A percentile compares a stretch with the other conserved stretches of the same genome.
Conservation (phyloP, 2,329 filamentous ascomycete species). For the Curvularia sp. region DNA sequence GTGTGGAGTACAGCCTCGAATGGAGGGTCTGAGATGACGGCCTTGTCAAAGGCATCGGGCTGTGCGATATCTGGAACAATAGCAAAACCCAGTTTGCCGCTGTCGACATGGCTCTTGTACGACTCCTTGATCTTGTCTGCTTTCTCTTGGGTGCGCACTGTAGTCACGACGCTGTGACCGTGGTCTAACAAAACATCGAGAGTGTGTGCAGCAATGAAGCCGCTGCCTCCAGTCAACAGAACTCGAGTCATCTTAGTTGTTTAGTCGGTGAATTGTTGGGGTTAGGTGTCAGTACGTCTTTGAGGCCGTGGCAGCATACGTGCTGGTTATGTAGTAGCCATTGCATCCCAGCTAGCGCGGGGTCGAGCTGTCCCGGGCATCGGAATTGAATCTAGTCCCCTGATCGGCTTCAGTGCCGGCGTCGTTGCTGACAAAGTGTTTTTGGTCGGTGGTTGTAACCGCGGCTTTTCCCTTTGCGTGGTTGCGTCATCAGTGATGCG, state of each 20-base stretch:
- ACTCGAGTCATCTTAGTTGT: slow-evolving; percentile 48
- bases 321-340: slow-evolving; percentile 18
- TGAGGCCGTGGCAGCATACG: slow-evolving; percentile 18
- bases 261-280: neutral
- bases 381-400: slow-evolving; percentile 14
- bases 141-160: slow-evolving; percentile 68
- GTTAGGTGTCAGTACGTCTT: neutral
- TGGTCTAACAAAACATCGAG: slow-evolving; percentile 65
- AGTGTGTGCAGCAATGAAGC: slow-evolving; percentile 72
- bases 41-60: slow-evolving; percentile 70
- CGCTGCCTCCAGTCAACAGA: slow-evolving; percentile 61
- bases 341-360: slow-evolving; percentile 23
- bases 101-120: slow-evolving; percentile 58
- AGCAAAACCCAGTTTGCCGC: slow-evolving; percentile 66
- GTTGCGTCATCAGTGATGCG: slow-evolving; percentile 26
- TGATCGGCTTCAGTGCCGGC: slow-evolving; percentile 14
- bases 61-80: slow-evolving; percentile 77
- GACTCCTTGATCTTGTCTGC: slow-evolving; percentile 66
- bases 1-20: slow-evolving; percentile 70
- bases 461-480: neutral
- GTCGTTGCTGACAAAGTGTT: slow-evolving; percentile 18
- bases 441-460: slow-evolving; percentile 22
- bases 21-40: slow-evolving; percentile 66
- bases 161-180: slow-evolving; percentile 68
- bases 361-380: slow-evolving; percentile 21